These are phyloP conservation scores for Populus simonii DNA, from an alignment of 345 rosid genomes.

Conservation along the genomic window DNA sequence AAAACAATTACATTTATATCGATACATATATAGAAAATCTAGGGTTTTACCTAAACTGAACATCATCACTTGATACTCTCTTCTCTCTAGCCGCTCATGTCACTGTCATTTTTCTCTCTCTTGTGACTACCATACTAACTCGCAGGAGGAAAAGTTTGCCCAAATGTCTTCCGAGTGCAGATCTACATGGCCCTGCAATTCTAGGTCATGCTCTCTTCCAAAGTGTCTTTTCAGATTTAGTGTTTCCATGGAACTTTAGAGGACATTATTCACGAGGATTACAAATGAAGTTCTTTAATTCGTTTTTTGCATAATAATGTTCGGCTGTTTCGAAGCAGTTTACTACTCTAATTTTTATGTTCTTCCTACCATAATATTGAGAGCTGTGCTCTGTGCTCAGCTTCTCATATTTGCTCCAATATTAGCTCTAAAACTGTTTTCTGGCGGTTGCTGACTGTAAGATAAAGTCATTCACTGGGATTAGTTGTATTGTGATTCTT, in stretches of 20 bases:
- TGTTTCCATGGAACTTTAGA: background rate
- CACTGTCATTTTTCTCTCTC: too few species aligned
- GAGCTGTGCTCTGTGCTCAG: background rate
- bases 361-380: background rate
- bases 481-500: conserved; percentile 77
- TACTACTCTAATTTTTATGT: background rate
- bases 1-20: too few species aligned
- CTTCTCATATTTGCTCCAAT: background rate
- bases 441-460: conserved; percentile 73
- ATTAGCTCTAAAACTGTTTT: background rate
- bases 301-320: background rate
- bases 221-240: background rate
- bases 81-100: too few species aligned
- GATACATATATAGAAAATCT: too few species aligned
- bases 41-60: too few species aligned
- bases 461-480: conserved; percentile 55
- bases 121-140: background rate
- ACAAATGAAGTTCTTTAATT: background rate
- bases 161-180: conserved; percentile 25
- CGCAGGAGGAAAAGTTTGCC: conserved; percentile 23
- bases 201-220: conserved; percentile 4
- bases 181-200: conserved; percentile 31
- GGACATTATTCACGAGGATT: background rate
- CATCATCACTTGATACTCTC: too few species aligned
- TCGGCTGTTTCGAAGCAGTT: background rate